A percentile compares a stretch with the other conserved stretches of the same genome.
These are phyloP conservation scores for Straminergon stramineum DNA, from an alignment of 225 moss, liverwort and hornwort genomes.

Conservation along the genomic window DNA sequence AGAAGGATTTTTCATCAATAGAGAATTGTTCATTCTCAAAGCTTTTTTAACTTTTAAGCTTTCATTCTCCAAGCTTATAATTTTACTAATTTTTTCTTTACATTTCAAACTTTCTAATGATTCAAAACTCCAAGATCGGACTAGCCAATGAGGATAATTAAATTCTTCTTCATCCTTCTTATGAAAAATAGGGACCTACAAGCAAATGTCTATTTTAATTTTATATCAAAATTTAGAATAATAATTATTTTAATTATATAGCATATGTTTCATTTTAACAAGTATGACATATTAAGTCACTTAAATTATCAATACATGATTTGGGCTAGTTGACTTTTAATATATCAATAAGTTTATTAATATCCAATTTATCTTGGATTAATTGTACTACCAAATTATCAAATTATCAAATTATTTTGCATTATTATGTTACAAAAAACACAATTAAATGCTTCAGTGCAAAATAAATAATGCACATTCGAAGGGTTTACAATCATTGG, in stretches of 20 bases:
- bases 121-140: neutral
- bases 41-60: neutral
- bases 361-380: neutral
- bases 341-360: neutral
- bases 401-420: neutral
- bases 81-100: neutral
- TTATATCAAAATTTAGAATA: too few species aligned
- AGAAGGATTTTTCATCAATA: neutral
- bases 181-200: neutral
- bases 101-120: neutral
- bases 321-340: neutral
- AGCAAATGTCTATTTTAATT: neutral
- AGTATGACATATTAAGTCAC: too few species aligned
- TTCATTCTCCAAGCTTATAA: neutral
- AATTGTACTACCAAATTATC: neutral
- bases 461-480: neutral
- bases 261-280: neutral
- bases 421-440: neutral
- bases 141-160: neutral
- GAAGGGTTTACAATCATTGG: neutral
- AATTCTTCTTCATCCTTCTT: neutral
- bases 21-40: neutral
- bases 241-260: neutral
- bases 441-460: neutral
- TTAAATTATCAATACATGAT: neutral